A percentile compares a stretch with the other conserved stretches of the same genome.
phyloP scores from a whole-genome alignment of 1,284 basidiomycete genomes.

The Sphaerobolus stellatus region DNA sequence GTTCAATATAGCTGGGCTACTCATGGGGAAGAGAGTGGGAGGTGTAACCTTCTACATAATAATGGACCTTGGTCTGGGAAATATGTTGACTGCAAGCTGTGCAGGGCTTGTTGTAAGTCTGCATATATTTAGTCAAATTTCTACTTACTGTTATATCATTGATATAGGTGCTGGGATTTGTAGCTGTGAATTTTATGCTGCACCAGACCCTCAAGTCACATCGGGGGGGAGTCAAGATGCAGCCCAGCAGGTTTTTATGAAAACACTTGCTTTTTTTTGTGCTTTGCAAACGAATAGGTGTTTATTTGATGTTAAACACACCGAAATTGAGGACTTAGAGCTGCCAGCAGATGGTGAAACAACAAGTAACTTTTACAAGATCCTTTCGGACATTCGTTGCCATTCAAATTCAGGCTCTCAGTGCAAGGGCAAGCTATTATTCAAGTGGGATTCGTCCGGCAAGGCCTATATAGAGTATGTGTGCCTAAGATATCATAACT shows the following conservation, averaged over 20 bases:
- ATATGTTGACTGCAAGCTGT: not conserved
- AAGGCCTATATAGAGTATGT: constrained; percentile 9
- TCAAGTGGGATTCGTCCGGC: not conserved
- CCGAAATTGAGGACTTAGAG: not conserved
- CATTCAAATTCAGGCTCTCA: not conserved
- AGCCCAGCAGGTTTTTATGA: constrained; percentile 18
- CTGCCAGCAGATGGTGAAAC: not conserved
- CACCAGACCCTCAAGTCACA: not conserved
- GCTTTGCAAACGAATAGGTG: constrained; percentile 20
- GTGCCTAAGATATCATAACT: too few species aligned
- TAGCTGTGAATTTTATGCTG: not conserved
- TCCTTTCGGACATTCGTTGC: not conserved
- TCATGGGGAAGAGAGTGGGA: not conserved
- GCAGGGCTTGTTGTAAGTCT: not conserved
- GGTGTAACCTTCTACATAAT: not conserved
- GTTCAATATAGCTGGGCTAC: not conserved
- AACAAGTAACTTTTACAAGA: not conserved
- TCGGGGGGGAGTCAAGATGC: too few species aligned
- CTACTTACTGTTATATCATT: not conserved
- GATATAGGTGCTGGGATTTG: not conserved
- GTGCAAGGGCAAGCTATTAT: not conserved
- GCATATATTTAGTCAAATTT: not conserved
- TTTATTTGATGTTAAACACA: constrained; percentile 10
- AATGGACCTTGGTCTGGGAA: not conserved
- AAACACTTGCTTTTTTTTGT: constrained; percentile 23